Percentiles rank a stretch among this genome's conserved stretches.
Evolutionary conservation across 163 green algal species (phyloP).

Genomic region (Volvox carteri): DNA sequence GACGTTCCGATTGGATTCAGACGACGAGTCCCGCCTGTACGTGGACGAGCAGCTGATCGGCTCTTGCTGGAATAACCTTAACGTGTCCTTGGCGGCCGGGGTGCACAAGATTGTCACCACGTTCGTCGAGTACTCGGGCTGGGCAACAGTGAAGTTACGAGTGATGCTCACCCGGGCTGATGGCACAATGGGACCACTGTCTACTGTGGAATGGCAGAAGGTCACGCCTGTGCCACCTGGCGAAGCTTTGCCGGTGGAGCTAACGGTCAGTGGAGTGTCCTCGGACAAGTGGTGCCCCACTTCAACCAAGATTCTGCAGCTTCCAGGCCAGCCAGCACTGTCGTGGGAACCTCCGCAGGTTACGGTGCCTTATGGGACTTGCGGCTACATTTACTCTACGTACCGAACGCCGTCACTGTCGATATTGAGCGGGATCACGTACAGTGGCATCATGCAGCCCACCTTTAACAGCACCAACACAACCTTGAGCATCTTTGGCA

Average conservation of each 20-base stretch:
- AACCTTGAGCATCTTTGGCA: conserved; percentile 14
- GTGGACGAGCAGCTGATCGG: conserved; percentile 16
- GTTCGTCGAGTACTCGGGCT: conserved; percentile 39
- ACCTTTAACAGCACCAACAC: not conserved
- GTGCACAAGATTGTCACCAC: conserved; percentile 48
- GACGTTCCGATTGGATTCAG: conserved; percentile 46
- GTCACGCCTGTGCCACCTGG: conserved; percentile 44
- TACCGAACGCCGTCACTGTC: conserved; percentile 59
- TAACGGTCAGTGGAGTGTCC: conserved; percentile 55
- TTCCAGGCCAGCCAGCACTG: not conserved
- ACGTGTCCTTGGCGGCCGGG: not conserved
- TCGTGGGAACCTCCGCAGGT: not conserved
- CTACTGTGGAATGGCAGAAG: conserved; percentile 14
- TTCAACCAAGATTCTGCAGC: not conserved
- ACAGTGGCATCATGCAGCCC: not conserved
- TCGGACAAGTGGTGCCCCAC: not conserved
- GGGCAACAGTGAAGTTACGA: not conserved
- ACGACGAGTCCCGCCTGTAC: conserved; percentile 51
- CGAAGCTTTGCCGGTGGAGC: not conserved
- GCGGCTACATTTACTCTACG: conserved; percentile 58
- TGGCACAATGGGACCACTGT: not conserved
- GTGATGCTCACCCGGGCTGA: not conserved
- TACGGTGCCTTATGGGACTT: not conserved
- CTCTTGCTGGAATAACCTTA: not conserved
- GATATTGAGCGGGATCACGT: not conserved